Base-by-base conservation (phyloP, 345 rosid genomes). In the Dovyalis caffra region DNA sequence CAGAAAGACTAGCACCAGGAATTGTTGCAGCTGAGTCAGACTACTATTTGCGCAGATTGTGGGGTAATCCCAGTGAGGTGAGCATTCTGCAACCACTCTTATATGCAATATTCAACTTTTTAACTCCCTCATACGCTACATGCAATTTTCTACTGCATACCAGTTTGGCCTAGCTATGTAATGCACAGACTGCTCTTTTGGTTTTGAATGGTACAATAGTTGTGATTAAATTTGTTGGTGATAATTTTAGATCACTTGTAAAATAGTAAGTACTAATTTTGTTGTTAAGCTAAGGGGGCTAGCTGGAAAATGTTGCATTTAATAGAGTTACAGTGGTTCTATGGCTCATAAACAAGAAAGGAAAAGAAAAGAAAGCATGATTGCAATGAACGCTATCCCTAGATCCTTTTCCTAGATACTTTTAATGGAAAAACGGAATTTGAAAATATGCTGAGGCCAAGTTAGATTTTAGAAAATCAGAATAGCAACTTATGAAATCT, bases 21-120 rank as follows among this genome's bases (percentile, higher is more conserved):
- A 92, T 96, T 73, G 61, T 96, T 79, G 85, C 77, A 38, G 95
- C 94, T 32, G 95, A 96, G 78, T 90, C 99, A 53, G 99, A 96
- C 74, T 88, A 87, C 63, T 88, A 92, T 80, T 64, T 83, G 57
- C 97, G 90, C 65, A 87, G 98, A 84, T 83, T 96, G 76, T 96
- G 95, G 95, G 99, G 99, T 12, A 86, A 88, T 6, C 99, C 99
- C 12, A 85, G 75, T 76, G 97, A 96, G 97, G 99, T 96, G 40
- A 76, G 83, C 67, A 56, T 75, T 77, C 37, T 56, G 18, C 45
- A 4, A 21, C 33, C 32, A 45, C 60, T 61, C 37, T 65, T 65
- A 26, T 25, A 40, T 68, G 35, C 62, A 33, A 49, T 65, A 16
- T 76, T 61, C 25, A 5, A 40, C 20, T 16, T 38, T n/a, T 53